Percentiles rank a stretch among this genome's conserved stretches.
Conservation (phyloP, 805 yeast species). For the Dipodascopsis tothii region DNA sequence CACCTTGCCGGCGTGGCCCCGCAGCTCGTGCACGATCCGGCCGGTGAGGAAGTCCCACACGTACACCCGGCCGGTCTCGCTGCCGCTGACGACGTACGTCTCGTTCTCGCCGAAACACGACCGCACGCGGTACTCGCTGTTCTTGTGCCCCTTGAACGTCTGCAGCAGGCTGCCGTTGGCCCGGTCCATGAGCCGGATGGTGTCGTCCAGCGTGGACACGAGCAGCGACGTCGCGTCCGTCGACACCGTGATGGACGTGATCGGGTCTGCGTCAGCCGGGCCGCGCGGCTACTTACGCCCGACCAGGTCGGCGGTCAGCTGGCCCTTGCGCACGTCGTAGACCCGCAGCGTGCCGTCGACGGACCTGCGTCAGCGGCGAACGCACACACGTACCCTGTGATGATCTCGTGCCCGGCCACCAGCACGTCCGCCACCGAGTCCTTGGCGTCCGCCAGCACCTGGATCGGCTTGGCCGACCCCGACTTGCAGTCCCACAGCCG, state of each 20-base stretch:
- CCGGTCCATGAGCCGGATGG: slow-evolving; percentile 26
- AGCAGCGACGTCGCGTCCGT: slow-evolving; percentile 16
- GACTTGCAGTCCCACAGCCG: slow-evolving; percentile 32
- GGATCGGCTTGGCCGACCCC: slow-evolving; percentile 30
- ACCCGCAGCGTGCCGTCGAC: slow-evolving; percentile 30
- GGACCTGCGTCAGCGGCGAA: slow-evolving; percentile 12
- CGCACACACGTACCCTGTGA: slow-evolving; percentile 25
- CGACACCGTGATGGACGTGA: slow-evolving; percentile 24
- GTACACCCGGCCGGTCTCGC: slow-evolving; percentile 28
- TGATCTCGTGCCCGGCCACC: slow-evolving; percentile 18
- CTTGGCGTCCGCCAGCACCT: slow-evolving; percentile 30
- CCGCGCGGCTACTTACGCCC: slow-evolving; percentile 16
- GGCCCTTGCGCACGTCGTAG: slow-evolving; percentile 31
- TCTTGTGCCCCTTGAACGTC: slow-evolving; percentile 26
- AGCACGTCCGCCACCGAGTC: slow-evolving; percentile 31
- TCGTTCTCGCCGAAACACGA: slow-evolving; percentile 25
- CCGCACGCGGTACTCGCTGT: slow-evolving; percentile 25
- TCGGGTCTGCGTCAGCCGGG: slow-evolving; percentile 18
- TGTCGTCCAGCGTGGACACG: slow-evolving; percentile 27
- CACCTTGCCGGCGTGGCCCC: slow-evolving; percentile 5
- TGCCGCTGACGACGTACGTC: slow-evolving; percentile 23
- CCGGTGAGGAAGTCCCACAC: slow-evolving; percentile 28
- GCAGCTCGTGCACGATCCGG: slow-evolving; percentile 14
- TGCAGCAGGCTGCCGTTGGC: slow-evolving; percentile 26
- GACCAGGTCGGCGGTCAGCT: slow-evolving; percentile 23